Evolutionary conservation across 1,139 yeast genomes (phyloP), one percentile per base, ranked within the genome.

Genomic region (Yamadazyma trypodendri): DNA sequence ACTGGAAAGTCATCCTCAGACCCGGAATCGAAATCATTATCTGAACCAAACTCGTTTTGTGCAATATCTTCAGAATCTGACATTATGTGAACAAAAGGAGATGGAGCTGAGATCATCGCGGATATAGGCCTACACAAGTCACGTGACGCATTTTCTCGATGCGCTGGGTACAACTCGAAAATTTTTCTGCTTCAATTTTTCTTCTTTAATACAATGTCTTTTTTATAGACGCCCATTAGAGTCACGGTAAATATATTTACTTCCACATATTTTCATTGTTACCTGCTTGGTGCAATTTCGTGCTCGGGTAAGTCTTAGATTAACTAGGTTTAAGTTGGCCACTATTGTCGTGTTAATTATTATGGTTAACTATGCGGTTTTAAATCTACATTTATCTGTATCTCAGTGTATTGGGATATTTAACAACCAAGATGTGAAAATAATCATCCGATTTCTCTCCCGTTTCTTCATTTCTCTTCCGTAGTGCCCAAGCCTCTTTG

Each of bases 251-350:
- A 63, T 64, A 62, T 69, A 75, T 60, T 51, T 58, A 56, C 68
- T 58, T 68, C 77, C 56, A 69, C 79, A 68, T 69, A 66, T 66
- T 38, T 36, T 27, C 69, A 56, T 63, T 77, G 63, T 55, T 61
- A 52, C 47, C 59, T 68, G 60, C 70, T 58, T 37, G 65, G 70
- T 66, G 73, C 61, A 60, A 60, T 50, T 75, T 77, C 86, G 94
- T 84, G 94, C 94, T 84, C 89, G 92, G 92, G 92, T 84, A 64
- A 69, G 85, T 84, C 92, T 83, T 75, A 84, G 88, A 84, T 63
- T 57, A 75, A 43, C 24, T 14, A 17, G 50, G 72, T 75, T 77
- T 77, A 69, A 65, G 63, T 63, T 29, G 77, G 77, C 78, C 79
- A 18, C 79, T 41, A 60, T 56, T 63, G 85, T 77, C 86, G 84